These are phyloP conservation scores for Diaporthe eres DNA, from an alignment of 2,329 filamentous ascomycete genomes.

Conservation along the genomic window DNA sequence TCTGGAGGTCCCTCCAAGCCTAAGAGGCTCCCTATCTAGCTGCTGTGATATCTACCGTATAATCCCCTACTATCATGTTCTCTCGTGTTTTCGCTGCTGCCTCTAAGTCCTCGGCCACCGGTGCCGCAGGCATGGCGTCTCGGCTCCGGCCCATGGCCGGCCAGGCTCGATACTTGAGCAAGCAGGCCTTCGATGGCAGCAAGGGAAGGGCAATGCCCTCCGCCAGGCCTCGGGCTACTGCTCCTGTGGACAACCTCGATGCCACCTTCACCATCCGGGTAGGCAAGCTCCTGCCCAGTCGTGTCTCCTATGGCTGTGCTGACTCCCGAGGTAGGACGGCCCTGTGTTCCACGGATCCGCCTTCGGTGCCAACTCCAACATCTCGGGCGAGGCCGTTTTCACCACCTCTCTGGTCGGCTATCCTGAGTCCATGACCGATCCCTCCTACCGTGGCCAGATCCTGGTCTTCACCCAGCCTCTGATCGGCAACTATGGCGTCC, in stretches of 20 bases:
- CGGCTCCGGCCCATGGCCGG: slow-evolving; percentile 50
- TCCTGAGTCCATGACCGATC: slow-evolving; percentile 93
- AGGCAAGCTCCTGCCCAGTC: slow-evolving; percentile 43
- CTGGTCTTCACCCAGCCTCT: slow-evolving; percentile 98
- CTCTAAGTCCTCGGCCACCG: slow-evolving; percentile 66
- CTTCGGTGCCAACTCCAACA: slow-evolving; percentile 96
- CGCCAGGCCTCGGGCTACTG: slow-evolving; percentile 69
- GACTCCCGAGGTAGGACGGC: slow-evolving; percentile 75
- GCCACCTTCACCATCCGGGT: slow-evolving; percentile 96
- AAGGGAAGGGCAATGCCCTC: slow-evolving; percentile 78
- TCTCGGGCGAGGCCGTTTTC: slow-evolving; percentile 98
- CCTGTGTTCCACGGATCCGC: slow-evolving; percentile 97
- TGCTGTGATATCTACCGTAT: slow-evolving; percentile 43
- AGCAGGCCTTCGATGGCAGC: slow-evolving; percentile 74
- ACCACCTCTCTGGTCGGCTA: slow-evolving; percentile 98
- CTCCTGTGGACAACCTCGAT: slow-evolving; percentile 78
- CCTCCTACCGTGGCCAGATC: slow-evolving; percentile 93
- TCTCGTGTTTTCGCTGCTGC: slow-evolving; percentile 67
- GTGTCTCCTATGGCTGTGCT: slow-evolving; percentile 13
- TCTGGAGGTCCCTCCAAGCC: slow-evolving; percentile 66
- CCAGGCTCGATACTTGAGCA: slow-evolving; percentile 54
- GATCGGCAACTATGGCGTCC: slow-evolving; percentile 98
- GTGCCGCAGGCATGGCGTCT: slow-evolving; percentile 55
- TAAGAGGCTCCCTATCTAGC: slow-evolving; percentile 51
- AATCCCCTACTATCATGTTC: slow-evolving; percentile 66